A percentile compares a stretch with the other conserved stretches of the same genome.
Conservation (phyloP, 2,329 filamentous ascomycete genomes). For the Endocalyx cinctus region DNA sequence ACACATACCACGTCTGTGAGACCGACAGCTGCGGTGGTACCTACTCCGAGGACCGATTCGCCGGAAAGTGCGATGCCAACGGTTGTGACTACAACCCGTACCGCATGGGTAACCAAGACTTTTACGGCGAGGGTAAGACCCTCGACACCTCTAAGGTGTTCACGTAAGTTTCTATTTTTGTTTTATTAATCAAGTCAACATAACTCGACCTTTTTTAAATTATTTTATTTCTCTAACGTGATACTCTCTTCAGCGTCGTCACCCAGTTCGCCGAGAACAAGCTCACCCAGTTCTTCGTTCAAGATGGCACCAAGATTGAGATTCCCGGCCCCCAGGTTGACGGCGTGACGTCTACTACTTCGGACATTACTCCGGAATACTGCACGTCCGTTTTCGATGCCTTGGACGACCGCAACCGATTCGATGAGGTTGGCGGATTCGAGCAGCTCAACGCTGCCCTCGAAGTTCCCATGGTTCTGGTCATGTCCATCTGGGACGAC, state of each 20-base stretch:
- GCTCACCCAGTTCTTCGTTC: slow-evolving; percentile 55
- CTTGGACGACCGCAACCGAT: slow-evolving; percentile 49
- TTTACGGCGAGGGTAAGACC: slow-evolving; percentile 54
- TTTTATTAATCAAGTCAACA: too few species aligned
- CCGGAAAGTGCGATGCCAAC: slow-evolving; percentile 58
- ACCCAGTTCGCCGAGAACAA: slow-evolving; percentile 48
- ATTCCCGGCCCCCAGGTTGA: slow-evolving; percentile 32
- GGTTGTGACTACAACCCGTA: slow-evolving; percentile 66
- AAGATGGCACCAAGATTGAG: slow-evolving; percentile 46
- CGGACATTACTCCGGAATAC: slow-evolving; percentile 47
- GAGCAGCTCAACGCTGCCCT: slow-evolving; percentile 47
- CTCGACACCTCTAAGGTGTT: slow-evolving; percentile 54
- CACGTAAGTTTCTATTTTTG: slow-evolving; percentile 32
- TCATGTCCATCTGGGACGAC: slow-evolving; percentile 60
- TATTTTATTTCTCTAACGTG: too few species aligned
- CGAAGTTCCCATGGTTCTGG: slow-evolving; percentile 54
- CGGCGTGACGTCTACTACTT: slow-evolving; percentile 19
- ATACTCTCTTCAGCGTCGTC: slow-evolving; percentile 37
- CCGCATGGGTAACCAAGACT: slow-evolving; percentile 56
- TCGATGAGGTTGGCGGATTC: slow-evolving; percentile 49
- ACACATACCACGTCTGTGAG: slow-evolving; percentile 44
- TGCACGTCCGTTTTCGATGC: slow-evolving; percentile 49
- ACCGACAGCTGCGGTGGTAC: slow-evolving; percentile 43
- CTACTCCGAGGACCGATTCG: slow-evolving; percentile 47
- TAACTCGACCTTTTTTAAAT: too few species aligned